phyloP scores from a whole-genome alignment of 2,329 filamentous ascomycete species.

The Xylariaceae sp. region DNA sequence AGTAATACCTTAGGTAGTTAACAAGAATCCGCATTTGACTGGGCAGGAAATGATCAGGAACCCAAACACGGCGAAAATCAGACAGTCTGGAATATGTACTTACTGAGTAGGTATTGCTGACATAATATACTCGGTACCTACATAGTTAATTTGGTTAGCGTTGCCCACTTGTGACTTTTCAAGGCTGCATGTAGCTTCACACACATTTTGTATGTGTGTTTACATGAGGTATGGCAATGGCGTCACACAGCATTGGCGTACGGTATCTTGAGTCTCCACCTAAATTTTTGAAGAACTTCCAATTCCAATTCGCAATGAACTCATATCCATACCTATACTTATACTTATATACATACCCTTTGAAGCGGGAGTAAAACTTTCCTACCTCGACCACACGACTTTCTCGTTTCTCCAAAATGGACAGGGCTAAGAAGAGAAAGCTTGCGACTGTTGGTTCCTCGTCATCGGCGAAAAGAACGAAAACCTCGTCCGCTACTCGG shows the following conservation, averaged over 20 bases:
- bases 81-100: too few relatives aligned
- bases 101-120: too few relatives aligned
- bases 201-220: too few relatives aligned
- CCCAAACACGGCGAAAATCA: too few relatives aligned
- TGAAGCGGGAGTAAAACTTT: background rate
- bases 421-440: conserved; percentile 29
- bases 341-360: too few relatives aligned
- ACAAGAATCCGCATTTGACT: background rate
- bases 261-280: background rate
- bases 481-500: conserved; percentile 11
- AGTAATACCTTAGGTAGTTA: background rate
- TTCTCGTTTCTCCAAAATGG: conserved; percentile 19
- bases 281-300: conserved; percentile 17
- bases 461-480: conserved; percentile 26
- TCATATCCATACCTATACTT: background rate
- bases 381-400: background rate
- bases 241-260: too few relatives aligned
- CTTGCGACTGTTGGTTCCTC: conserved; percentile 14
- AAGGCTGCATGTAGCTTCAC: too few relatives aligned
- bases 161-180: too few relatives aligned
- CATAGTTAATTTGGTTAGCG: too few relatives aligned
- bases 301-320: conserved; percentile 1
- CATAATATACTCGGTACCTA: too few relatives aligned
- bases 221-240: too few relatives aligned
- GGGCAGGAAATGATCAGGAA: conserved; percentile 16